These are phyloP conservation scores for Lipomyces spencermartinsiae DNA, from an alignment of 805 yeast species.

Conservation along the genomic window DNA sequence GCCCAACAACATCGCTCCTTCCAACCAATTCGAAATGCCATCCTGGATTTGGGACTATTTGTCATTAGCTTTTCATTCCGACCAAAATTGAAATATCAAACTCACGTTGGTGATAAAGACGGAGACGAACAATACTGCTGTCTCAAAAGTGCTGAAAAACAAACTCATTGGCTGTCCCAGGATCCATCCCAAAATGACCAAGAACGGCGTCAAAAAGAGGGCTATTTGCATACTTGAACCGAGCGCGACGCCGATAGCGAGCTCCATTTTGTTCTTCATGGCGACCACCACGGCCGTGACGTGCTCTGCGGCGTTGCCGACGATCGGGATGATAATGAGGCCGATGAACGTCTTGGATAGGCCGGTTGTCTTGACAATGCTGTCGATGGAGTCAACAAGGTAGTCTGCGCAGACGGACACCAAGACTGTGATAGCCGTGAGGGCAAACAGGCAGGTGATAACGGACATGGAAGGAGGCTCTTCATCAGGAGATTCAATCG, in stretches of 20 bases:
- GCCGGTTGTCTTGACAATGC: conserved; percentile 80
- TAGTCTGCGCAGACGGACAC: conserved; percentile 93
- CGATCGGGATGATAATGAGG: conserved; percentile 90
- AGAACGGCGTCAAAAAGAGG: conserved; percentile 90
- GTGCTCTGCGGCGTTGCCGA: conserved; percentile 98
- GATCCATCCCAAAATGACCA: conserved; percentile 93
- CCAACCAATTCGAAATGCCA: conserved; percentile 96
- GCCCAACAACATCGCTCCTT: conserved; percentile 89
- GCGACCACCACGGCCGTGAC: conserved; percentile 97
- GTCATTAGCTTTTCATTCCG: background rate
- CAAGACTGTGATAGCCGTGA: conserved; percentile 70
- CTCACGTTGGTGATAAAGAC: conserved; percentile 76
- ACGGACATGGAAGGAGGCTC: conserved; percentile 53
- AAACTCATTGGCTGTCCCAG: conserved; percentile 91
- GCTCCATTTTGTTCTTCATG: conserved; percentile 93
- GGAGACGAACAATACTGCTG: conserved; percentile 87
- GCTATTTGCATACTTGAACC: conserved; percentile 97
- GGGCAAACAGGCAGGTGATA: conserved; percentile 51
- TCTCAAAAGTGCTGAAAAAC: conserved; percentile 90
- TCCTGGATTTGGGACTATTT: conserved; percentile 62
- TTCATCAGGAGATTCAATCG: conserved; percentile 45
- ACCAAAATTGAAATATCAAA: conserved; percentile 49
- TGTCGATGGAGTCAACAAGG: conserved; percentile 92
- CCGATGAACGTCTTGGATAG: conserved; percentile 95
- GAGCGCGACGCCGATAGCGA: conserved; percentile 95